These are phyloP conservation scores for Knufia petricola DNA, from an alignment of 2,329 filamentous ascomycete genomes.

Conservation along the genomic window DNA sequence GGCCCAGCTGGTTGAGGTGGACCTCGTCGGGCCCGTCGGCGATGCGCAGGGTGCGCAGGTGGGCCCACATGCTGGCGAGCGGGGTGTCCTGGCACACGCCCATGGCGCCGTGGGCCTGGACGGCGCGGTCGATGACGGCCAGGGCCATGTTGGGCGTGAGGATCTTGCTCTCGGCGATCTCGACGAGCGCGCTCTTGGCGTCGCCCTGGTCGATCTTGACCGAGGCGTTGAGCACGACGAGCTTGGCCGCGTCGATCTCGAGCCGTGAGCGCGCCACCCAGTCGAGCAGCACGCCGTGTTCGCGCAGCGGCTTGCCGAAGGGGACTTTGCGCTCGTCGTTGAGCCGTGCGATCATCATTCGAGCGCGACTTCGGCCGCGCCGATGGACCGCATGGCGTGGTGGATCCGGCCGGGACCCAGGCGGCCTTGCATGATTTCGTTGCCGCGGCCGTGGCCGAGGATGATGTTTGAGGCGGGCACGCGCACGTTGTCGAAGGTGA, in stretches of 20 bases:
- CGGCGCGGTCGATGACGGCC: slow-evolving; percentile 80
- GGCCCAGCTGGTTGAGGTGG: slow-evolving; percentile 54
- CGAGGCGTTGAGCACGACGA: slow-evolving; percentile 86
- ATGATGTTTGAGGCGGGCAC: slow-evolving; percentile 81
- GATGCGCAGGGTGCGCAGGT: slow-evolving; percentile 73
- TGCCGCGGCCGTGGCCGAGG: slow-evolving; percentile 83
- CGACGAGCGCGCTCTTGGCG: slow-evolving; percentile 77
- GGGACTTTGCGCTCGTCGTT: slow-evolving; percentile 89
- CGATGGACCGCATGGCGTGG: slow-evolving; percentile 92
- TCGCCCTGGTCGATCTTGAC: slow-evolving; percentile 84
- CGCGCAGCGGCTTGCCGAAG: slow-evolving; percentile 68
- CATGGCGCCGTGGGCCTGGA: slow-evolving; percentile 82
- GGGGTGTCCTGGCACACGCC: slow-evolving; percentile 93
- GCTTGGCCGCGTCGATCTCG: slow-evolving; percentile 83
- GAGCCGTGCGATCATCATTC: slow-evolving; percentile 89
- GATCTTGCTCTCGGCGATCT: slow-evolving; percentile 68
- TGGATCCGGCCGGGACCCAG: slow-evolving; percentile 94
- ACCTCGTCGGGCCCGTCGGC: slow-evolving; percentile 96
- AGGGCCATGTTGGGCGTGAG: slow-evolving; percentile 76
- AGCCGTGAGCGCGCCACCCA: slow-evolving; percentile 88
- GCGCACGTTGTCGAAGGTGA: slow-evolving; percentile 78
- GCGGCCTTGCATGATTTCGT: slow-evolving; percentile 96
- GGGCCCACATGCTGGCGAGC: slow-evolving; percentile 59
- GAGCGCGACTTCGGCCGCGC: slow-evolving; percentile 77
- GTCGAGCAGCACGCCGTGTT: slow-evolving; percentile 90